Evolutionary conservation across 1,284 basidiomycete species (phyloP).

Genomic region (Microbotryum scabiosae): DNA sequence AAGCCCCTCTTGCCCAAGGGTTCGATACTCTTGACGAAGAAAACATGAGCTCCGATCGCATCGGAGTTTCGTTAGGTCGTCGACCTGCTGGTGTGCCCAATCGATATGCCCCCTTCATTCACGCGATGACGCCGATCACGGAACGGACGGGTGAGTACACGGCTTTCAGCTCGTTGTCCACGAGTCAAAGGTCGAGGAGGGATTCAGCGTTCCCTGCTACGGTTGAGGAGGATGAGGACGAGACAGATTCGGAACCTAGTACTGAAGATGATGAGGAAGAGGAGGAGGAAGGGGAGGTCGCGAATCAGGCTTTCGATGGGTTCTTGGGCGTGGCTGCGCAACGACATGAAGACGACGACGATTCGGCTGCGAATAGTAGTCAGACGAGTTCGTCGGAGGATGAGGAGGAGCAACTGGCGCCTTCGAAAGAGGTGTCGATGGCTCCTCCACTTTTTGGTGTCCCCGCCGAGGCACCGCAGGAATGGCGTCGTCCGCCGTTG

Average conservation of each 20-base stretch:
- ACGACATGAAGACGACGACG: constrained; percentile 8
- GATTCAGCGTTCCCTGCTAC: constrained; percentile 15
- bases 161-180: background rate
- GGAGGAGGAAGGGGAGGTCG: constrained; percentile 4
- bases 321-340: constrained; percentile 1
- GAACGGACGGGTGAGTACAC: constrained; percentile 84
- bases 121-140: constrained; percentile 89
- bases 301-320: constrained; percentile 22
- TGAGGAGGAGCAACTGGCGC: constrained; percentile 6
- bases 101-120: constrained; percentile 32
- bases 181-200: constrained; percentile 12
- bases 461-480: no score
- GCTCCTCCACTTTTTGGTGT: background rate
- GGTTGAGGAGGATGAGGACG: constrained; percentile 37
- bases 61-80: constrained; percentile 24
- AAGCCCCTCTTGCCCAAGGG: constrained; percentile 1
- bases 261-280: constrained; percentile 33
- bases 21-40: background rate
- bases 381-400: constrained; percentile 6
- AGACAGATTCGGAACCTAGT: constrained; percentile 37
- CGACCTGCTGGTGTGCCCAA: constrained; percentile 10
- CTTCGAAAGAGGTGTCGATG: background rate
- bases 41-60: background rate
- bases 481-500: no score
- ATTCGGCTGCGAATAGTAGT: constrained; percentile 1